phyloP scores from a whole-genome alignment of 805 yeast genomes.

The Cyberlindnera sargentensis region DNA sequence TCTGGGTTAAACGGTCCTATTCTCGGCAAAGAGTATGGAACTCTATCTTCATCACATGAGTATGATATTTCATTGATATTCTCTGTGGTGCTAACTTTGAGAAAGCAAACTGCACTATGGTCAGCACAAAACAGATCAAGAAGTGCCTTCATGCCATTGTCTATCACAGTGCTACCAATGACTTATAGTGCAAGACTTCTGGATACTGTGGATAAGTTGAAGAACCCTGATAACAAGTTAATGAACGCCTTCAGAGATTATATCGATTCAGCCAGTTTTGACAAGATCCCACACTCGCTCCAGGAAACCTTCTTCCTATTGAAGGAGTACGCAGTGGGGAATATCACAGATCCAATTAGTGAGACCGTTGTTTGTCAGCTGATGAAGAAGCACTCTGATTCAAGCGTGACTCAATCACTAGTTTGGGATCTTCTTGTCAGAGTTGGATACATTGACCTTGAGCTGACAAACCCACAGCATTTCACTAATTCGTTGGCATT shows the following conservation, averaged over 20 bases:
- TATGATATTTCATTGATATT: slow-evolving; percentile 27
- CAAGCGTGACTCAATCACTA: slow-evolving; percentile 45
- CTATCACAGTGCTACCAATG: slow-evolving; percentile 39
- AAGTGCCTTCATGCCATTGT: slow-evolving; percentile 32
- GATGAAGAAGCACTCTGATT: slow-evolving; percentile 24
- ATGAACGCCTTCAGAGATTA: slow-evolving; percentile 22
- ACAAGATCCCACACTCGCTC: slow-evolving; percentile 11
- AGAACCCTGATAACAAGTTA: slow-evolving; percentile 17
- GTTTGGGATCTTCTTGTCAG: slow-evolving; percentile 44
- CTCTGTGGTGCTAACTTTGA: slow-evolving; percentile 42
- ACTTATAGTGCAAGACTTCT: slow-evolving; percentile 29
- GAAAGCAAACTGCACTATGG: slow-evolving; percentile 45
- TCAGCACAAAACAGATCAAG: slow-evolving; percentile 26
- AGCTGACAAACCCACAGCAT: slow-evolving; percentile 38
- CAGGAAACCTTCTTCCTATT: slow-evolving; percentile 38
- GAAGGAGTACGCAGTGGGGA: slow-evolving; percentile 50
- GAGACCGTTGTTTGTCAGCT: slow-evolving; percentile 42
- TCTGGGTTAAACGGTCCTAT: slow-evolving; percentile 12
- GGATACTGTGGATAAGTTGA: slow-evolving; percentile 23
- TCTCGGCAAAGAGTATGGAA: slow-evolving; percentile 16
- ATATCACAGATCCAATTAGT: slow-evolving; percentile 37
- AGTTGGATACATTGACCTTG: slow-evolving; percentile 19
- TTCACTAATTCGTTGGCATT: slow-evolving; percentile 41
- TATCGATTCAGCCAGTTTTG: slow-evolving; percentile 8
- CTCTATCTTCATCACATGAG: neutral